phyloP scores from a whole-genome alignment of 108 stramenopile genomes.

The Nannochloropsis salina region DNA sequence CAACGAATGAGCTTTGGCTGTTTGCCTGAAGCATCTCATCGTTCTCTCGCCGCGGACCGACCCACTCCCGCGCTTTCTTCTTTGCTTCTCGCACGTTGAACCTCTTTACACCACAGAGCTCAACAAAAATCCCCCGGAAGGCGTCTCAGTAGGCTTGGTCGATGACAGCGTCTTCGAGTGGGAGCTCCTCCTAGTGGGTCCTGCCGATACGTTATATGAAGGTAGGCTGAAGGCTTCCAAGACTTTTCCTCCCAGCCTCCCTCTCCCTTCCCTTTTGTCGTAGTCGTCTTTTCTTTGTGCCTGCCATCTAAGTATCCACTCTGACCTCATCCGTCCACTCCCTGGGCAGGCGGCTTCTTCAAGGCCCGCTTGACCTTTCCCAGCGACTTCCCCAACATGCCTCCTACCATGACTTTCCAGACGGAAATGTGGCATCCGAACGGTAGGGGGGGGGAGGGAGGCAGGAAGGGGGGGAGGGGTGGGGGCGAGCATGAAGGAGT shows the following conservation, averaged over 20 bases:
- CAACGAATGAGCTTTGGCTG: too few relatives aligned
- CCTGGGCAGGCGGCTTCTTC: slow-evolving; percentile 93
- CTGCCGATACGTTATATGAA: slow-evolving; percentile 50
- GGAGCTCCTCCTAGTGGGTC: slow-evolving; percentile 92
- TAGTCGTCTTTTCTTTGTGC: not conserved
- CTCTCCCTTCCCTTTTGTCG: not conserved
- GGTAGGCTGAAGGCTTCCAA: not conserved
- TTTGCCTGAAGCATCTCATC: too few relatives aligned
- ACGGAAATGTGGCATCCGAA: slow-evolving; percentile 99
- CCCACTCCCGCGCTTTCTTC: too few relatives aligned
- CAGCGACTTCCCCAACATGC: slow-evolving; percentile 90
- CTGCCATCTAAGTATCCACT: not conserved
- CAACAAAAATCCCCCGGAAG: slow-evolving; percentile 60
- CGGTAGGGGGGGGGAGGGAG: slow-evolving; percentile 60
- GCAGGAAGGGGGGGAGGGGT: not conserved
- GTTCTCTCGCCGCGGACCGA: too few relatives aligned
- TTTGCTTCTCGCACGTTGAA: not conserved
- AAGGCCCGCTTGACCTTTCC: slow-evolving; percentile 87
- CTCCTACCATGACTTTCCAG: slow-evolving; percentile 81
- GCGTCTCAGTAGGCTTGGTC: slow-evolving; percentile 59
- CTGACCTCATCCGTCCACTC: not conserved
- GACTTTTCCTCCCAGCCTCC: too few relatives aligned
- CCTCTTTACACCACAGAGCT: slow-evolving; percentile 48
- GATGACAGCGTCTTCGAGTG: slow-evolving; percentile 71
- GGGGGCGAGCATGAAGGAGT: too few relatives aligned